phyloP scores from a whole-genome alignment of 768 basidiomycete genomes.

The Lactarius akahatsu region DNA sequence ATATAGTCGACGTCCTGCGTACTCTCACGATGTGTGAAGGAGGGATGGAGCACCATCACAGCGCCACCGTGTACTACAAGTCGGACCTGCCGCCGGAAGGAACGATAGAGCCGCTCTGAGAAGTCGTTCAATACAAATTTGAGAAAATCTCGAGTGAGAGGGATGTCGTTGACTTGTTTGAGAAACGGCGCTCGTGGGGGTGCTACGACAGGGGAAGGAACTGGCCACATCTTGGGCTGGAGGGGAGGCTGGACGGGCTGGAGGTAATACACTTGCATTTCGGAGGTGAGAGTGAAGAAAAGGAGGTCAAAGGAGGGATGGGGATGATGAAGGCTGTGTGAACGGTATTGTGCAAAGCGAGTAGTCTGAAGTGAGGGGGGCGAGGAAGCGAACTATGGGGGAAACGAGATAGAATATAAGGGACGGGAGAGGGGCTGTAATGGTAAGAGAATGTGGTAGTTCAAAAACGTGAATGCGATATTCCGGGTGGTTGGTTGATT shows the following conservation, averaged over 20 bases:
- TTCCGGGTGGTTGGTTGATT: neutral
- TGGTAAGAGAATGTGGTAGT: neutral
- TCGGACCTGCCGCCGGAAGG: slow-evolving; percentile 53
- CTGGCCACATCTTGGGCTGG: neutral
- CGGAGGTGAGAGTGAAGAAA: too few species aligned
- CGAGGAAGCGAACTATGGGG: neutral
- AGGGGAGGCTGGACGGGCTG: neutral
- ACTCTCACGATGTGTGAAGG: slow-evolving; percentile 44
- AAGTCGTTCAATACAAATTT: slow-evolving; percentile 37
- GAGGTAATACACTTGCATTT: slow-evolving; percentile 4
- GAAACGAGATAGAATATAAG: neutral
- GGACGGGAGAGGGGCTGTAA: neutral
- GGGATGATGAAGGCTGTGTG: neutral
- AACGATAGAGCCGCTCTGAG: slow-evolving; percentile 45
- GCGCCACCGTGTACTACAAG: slow-evolving; percentile 73
- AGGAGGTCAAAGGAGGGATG: neutral
- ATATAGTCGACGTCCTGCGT: slow-evolving; percentile 73
- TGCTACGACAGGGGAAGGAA: neutral
- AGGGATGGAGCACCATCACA: slow-evolving; percentile 66
- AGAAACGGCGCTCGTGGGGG: neutral
- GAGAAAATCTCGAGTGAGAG: slow-evolving; percentile 12
- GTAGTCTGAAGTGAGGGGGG: neutral
- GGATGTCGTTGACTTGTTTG: slow-evolving; percentile 22
- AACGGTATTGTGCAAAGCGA: neutral
- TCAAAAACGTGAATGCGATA: too few species aligned